phyloP scores from a whole-genome alignment of 2,329 filamentous ascomycete genomes.

The Graphiopsis chlorocephala region DNA sequence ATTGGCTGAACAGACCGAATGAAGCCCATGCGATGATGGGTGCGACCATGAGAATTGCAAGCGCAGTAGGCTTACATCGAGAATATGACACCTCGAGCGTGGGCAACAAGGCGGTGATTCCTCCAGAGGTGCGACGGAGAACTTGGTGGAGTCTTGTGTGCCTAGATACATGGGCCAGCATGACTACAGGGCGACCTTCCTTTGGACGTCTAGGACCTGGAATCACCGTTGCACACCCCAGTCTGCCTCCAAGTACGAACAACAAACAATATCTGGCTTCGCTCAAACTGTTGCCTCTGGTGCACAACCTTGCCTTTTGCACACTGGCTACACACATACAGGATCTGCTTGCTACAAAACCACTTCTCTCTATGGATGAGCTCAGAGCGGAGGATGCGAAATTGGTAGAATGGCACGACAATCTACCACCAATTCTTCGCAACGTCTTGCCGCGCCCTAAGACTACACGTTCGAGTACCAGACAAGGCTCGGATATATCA shows the following conservation, averaged over 20 bases:
- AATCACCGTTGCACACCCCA: conserved; percentile 63
- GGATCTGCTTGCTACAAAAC: conserved; percentile 67
- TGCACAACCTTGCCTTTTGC: conserved; percentile 74
- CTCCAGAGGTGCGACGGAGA: conserved; percentile 59
- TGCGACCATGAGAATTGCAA: conserved; percentile 22
- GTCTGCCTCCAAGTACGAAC: conserved; percentile 33
- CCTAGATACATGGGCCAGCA: conserved; percentile 69
- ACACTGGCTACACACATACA: conserved; percentile 74
- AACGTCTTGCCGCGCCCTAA: neutral
- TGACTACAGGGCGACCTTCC: conserved; percentile 66
- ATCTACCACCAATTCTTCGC: conserved; percentile 51
- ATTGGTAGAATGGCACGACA: conserved; percentile 67
- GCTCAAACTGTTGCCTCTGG: conserved; percentile 64
- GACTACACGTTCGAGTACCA: conserved; percentile 31
- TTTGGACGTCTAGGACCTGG: conserved; percentile 64
- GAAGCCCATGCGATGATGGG: conserved; percentile 23
- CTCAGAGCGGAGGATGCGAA: conserved; percentile 63
- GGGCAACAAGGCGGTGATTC: conserved; percentile 33
- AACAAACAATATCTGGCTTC: conserved; percentile 45
- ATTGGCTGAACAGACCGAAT: conserved; percentile 23
- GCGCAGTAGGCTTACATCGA: conserved; percentile 21
- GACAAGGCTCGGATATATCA: neutral
- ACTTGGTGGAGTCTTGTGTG: conserved; percentile 74
- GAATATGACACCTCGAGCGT: conserved; percentile 14
- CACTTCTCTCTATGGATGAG: conserved; percentile 62